A percentile compares a stretch with the other conserved stretches of the same genome.
Evolutionary conservation across 2,329 filamentous ascomycete species (phyloP).

Genomic region (Clonostachys rosea): DNA sequence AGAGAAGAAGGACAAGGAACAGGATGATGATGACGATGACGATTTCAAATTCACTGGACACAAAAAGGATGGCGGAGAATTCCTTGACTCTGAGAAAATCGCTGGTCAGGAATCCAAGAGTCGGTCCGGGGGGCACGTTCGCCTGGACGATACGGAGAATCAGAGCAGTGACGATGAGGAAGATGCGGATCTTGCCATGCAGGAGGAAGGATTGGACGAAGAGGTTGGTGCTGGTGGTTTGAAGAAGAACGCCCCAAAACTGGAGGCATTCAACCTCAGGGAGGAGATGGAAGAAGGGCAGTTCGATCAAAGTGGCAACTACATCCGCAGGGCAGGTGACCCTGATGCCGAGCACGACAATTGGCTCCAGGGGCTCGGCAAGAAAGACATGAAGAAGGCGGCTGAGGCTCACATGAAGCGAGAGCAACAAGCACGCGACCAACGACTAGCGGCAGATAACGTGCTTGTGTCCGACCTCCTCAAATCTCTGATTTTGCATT

Average conservation of each 20-base stretch:
- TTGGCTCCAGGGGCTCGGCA: constrained; percentile 89
- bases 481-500: constrained; percentile 62
- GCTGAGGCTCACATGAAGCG: constrained; percentile 83
- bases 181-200: constrained; percentile 65
- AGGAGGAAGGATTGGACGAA: constrained; percentile 76
- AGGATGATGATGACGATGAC: constrained; percentile 21
- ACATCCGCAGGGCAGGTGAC: constrained; percentile 81
- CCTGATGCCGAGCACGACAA: constrained; percentile 86
- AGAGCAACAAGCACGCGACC: constrained; percentile 69
- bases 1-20: constrained; percentile 27
- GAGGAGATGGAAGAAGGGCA: constrained; percentile 86
- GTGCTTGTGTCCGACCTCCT: constrained; percentile 71
- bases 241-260: constrained; percentile 87
- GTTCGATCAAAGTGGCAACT: constrained; percentile 91
- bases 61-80: constrained; percentile 58
- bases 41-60: constrained; percentile 38
- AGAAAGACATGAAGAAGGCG: constrained; percentile 87
- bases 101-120: constrained; percentile 73
- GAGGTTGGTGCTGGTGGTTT: constrained; percentile 87
- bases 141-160: constrained; percentile 48
- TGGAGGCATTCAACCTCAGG: constrained; percentile 95
- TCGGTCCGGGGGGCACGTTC: constrained; percentile 69
- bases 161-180: constrained; percentile 56
- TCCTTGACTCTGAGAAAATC: constrained; percentile 59
- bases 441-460: constrained; percentile 69